Percentiles rank a stretch among this genome's conserved stretches.
Evolutionary conservation across 495 filamentous ascomycete species (phyloP).

Genomic region (Xylaria acuta): DNA sequence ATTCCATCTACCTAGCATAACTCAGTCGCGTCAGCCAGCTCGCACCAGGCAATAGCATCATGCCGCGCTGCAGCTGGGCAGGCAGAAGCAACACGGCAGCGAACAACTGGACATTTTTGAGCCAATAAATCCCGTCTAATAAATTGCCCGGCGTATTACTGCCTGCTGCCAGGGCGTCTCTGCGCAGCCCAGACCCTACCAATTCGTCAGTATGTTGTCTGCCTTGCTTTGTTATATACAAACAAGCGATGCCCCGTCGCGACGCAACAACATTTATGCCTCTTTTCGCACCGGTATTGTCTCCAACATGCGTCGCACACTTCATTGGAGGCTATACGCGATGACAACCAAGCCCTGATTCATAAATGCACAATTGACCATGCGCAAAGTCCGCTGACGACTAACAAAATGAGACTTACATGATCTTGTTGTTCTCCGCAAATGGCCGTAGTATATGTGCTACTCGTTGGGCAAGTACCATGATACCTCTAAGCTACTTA

Average conservation of each 20-base stretch:
- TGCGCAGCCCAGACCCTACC: conserved; percentile 14
- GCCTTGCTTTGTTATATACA: conserved; percentile 22
- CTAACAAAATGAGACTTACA: not conserved
- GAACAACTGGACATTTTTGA: conserved; percentile 14
- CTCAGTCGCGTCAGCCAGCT: conserved; percentile 24
- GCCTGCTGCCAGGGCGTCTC: conserved; percentile 1
- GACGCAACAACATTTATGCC: conserved; percentile 15
- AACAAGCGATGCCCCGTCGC: not conserved
- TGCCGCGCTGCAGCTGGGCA: conserved; percentile 20
- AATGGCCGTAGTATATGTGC: not conserved
- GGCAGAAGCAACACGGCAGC: conserved; percentile 20
- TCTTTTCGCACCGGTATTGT: conserved; percentile 1
- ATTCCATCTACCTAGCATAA: conserved; percentile 16
- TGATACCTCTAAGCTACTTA: not conserved
- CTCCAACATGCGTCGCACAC: not conserved
- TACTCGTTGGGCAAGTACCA: not conserved
- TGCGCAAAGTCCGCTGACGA: not conserved
- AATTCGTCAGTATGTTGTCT: conserved; percentile 8
- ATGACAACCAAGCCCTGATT: not conserved
- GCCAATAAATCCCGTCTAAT: conserved; percentile 5
- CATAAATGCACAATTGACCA: conserved; percentile 21
- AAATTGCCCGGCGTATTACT: conserved; percentile 10
- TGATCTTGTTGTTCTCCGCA: not conserved
- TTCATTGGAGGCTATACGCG: not conserved
- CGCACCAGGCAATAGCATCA: conserved; percentile 18